Conservation (phyloP, 2,329 filamentous ascomycete species). For the Botrytis pseudocinerea region DNA sequence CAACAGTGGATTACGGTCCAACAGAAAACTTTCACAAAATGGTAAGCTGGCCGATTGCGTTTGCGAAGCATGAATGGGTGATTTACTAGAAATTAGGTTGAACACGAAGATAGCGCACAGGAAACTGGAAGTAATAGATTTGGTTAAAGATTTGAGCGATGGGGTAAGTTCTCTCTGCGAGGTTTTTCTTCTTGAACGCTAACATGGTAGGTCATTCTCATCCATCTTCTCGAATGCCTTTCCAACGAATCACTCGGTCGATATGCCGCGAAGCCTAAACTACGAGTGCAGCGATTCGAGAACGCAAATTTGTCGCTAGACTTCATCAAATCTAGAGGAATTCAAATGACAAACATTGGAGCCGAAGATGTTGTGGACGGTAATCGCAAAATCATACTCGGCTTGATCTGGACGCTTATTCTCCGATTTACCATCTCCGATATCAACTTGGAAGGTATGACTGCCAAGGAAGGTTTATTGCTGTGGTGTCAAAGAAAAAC, state of each 20-base stretch:
- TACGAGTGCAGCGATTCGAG: slow-evolving; percentile 95
- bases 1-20: slow-evolving; percentile 78
- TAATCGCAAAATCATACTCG: slow-evolving; percentile 95
- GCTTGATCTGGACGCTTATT: slow-evolving; percentile 98
- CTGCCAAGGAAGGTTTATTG: slow-evolving; percentile 90
- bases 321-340: slow-evolving; percentile 86
- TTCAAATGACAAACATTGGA: slow-evolving; percentile 98
- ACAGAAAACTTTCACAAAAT: slow-evolving; percentile 99
- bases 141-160: slow-evolving; percentile 88
- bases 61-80: slow-evolving; percentile 19
- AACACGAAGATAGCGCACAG: slow-evolving; percentile 90
- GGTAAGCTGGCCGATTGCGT: slow-evolving; percentile 49
- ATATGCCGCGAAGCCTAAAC: slow-evolving; percentile 93
- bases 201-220: slow-evolving; percentile 73
- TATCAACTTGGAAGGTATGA: slow-evolving; percentile 97
- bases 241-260: slow-evolving; percentile 92
- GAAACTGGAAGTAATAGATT: slow-evolving; percentile 77
- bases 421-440: slow-evolving; percentile 97
- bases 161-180: slow-evolving; percentile 65
- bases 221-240: slow-evolving; percentile 95
- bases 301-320: slow-evolving; percentile 96
- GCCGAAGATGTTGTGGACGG: slow-evolving; percentile 98
- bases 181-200: slow-evolving; percentile 30
- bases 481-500: slow-evolving; percentile 99
- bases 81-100: slow-evolving; percentile 59